Conservation (phyloP, 306 rosid species). For the Acacia acuminata region DNA sequence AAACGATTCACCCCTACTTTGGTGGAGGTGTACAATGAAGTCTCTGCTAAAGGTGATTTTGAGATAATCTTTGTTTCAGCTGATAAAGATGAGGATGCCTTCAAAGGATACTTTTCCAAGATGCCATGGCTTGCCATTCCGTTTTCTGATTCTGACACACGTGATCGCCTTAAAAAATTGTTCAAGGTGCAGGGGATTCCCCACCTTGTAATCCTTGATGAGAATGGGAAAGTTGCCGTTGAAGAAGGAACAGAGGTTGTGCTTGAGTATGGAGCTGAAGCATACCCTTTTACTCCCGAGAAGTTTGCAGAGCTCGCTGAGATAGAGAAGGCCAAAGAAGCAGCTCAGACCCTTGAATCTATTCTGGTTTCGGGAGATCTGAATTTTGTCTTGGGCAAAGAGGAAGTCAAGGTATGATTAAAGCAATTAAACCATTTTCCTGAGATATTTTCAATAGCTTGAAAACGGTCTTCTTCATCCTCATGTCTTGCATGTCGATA, state of each 20-base stretch:
- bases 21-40: conserved; percentile 56
- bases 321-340: too few species aligned
- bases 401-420: too few species aligned
- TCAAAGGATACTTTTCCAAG: conserved; percentile 61
- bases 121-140: conserved; percentile 90
- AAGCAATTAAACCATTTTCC: too few species aligned
- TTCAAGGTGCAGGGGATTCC: conserved; percentile 69
- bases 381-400: too few species aligned
- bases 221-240: conserved; percentile 55
- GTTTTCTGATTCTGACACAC: conserved; percentile 58
- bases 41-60: conserved; percentile 54
- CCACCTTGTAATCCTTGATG: conserved; percentile 55
- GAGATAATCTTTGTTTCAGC: conserved; percentile 59
- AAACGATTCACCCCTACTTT: conserved; percentile 54
- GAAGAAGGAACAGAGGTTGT: conserved; percentile 43
- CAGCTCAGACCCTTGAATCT: too few species aligned
- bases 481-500: too few species aligned
- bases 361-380: too few species aligned
- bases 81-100: conserved; percentile 60
- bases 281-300: conserved; percentile 26
- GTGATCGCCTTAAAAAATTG: conserved; percentile 42
- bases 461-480: too few species aligned
- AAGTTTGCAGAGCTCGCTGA: too few species aligned
- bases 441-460: too few species aligned
- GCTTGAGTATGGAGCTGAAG: conserved; percentile 55